These are phyloP conservation scores for Sporothrix sp. DNA, from an alignment of 2,329 filamentous ascomycete genomes.

Conservation along the genomic window DNA sequence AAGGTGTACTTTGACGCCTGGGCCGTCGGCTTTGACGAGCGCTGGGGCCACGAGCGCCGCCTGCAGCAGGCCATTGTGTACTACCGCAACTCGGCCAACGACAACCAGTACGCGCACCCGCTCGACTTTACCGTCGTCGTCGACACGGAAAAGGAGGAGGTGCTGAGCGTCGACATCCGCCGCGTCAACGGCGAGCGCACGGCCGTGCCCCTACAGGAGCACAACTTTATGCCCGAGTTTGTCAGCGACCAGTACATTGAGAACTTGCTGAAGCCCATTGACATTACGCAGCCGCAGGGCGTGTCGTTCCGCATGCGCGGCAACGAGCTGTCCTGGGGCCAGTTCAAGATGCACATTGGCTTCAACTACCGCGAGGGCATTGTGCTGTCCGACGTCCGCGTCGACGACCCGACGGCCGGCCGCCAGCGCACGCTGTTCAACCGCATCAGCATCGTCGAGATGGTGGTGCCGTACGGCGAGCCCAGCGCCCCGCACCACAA, in stretches of 20 bases:
- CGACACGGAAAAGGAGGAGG: constrained; percentile 67
- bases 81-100: constrained; percentile 74
- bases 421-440: constrained; percentile 73
- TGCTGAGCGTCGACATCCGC: constrained; percentile 77
- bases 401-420: constrained; percentile 62
- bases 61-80: constrained; percentile 94
- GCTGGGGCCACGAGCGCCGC: constrained; percentile 67
- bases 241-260: constrained; percentile 63
- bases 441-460: constrained; percentile 79
- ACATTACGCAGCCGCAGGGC: constrained; percentile 67
- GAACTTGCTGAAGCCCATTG: constrained; percentile 62
- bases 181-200: constrained; percentile 65
- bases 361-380: constrained; percentile 94
- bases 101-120: constrained; percentile 84
- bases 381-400: constrained; percentile 81
- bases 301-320: constrained; percentile 66
- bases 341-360: constrained; percentile 84
- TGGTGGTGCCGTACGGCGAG: constrained; percentile 87
- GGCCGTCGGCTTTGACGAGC: constrained; percentile 91
- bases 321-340: constrained; percentile 74
- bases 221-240: constrained; percentile 64
- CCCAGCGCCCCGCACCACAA: constrained; percentile 70
- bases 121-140: constrained; percentile 91
- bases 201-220: constrained; percentile 65
- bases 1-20: constrained; percentile 94